Evolutionary conservation across 805 yeast species (phyloP), one percentile per base, ranked within the genome.

Genomic region (Wickerhamiella bombiphila): DNA sequence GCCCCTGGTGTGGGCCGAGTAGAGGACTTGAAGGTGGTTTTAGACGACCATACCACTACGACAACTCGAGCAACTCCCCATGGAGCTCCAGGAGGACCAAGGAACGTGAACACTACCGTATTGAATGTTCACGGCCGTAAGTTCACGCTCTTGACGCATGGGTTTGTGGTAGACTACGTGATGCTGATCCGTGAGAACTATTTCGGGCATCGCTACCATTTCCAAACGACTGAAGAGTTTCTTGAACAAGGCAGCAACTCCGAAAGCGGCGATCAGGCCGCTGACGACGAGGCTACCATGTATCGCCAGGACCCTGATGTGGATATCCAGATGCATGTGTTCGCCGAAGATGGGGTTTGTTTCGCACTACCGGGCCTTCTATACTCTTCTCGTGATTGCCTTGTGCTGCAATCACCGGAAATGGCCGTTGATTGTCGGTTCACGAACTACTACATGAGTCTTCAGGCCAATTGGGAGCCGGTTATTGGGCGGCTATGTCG

Each of bases 381-480:
- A 6, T 86, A 81, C 51, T 74, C 76, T 40, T 65, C 74, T 26
- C 60, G 66, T 11, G 67, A 78, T 0, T 77, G 75, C 50, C 49
- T 80, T 17, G 72, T 78, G 0, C 53, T 86, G 1, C 65, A 66
- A 29, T 75, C 83, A 48, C 74, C 76, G 17, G 63, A 67, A 15
- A 60, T 86, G 31, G 82, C 75, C 43, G 69, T 81, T 20, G 96
- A 85, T 53, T 63, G 82, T n/a, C 63, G 97, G 39, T 79, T 83
- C 57, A 78, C 88, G 14, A 80, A 83, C 49, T 91, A 80, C 56
- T 91, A 88, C 52, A 86, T 91, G 95, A 61, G 88, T 52, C 54
- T 88, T 43, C 88, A 83, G 50, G 79, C 78, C 1, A 74, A 80
- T 45, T 63, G 76, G 29, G 65, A 79, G 9, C 82, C 86, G 1